Evolutionary conservation across 352 stramenopile species (phyloP).

Genomic region (Globisporangium carolinianum): DNA sequence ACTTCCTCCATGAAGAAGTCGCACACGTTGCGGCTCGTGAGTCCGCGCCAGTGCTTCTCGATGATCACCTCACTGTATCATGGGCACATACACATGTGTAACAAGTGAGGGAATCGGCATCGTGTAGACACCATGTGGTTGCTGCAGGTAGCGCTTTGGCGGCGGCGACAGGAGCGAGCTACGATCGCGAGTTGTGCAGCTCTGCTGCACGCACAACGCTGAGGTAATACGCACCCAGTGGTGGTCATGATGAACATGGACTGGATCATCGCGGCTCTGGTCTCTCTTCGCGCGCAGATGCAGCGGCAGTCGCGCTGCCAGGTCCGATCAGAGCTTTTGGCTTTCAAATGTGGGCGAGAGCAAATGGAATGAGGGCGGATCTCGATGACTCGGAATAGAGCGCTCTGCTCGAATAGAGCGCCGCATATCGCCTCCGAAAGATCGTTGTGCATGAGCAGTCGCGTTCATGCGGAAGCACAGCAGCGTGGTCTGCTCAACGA

Average conservation of each 20-base stretch:
- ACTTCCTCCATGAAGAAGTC: conserved; percentile 98
- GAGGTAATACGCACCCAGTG: conserved; percentile 48
- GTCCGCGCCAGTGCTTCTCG: conserved; percentile 96
- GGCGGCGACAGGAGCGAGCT: neutral
- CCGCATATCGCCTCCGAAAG: neutral
- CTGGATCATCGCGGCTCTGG: conserved; percentile 88
- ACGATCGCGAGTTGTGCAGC: no score
- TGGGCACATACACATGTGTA: conserved; percentile 5
- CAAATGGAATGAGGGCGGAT: neutral
- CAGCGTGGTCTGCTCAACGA: no score
- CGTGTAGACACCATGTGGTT: no score
- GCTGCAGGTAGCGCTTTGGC: no score
- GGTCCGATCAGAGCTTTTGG: neutral
- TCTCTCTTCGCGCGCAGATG: neutral
- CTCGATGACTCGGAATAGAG: neutral
- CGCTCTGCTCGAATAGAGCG: neutral
- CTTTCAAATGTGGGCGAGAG: neutral
- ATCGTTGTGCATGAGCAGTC: neutral
- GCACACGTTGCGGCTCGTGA: conserved; percentile 93
- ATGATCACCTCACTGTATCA: conserved; percentile 92
- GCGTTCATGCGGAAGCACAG: no score
- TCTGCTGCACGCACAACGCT: neutral
- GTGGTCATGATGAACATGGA: conserved; percentile 96
- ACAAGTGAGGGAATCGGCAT: neutral
- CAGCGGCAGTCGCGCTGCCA: neutral